Evolutionary conservation across 768 basidiomycete species (phyloP).

Genomic region (Kwoniella mangroviensis): DNA sequence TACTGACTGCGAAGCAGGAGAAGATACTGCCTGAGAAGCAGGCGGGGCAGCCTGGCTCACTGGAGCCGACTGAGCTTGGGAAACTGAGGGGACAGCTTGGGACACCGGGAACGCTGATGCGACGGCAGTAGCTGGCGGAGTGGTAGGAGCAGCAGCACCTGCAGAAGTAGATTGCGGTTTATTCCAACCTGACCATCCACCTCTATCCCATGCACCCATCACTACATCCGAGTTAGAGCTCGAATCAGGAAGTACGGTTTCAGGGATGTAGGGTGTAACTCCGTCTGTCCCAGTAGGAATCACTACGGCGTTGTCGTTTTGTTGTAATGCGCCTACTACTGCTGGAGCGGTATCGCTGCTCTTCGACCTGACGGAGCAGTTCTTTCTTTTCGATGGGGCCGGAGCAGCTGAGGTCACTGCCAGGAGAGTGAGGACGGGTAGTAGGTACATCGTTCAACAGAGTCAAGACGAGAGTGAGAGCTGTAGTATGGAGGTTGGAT

Average conservation of each 20-base stretch:
- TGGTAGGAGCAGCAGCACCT: neutral
- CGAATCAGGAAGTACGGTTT: neutral
- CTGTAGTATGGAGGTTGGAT: no score
- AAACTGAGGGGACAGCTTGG: no score
- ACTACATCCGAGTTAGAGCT: neutral
- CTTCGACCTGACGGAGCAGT: neutral
- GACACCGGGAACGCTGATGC: no score
- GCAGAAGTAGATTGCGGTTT: neutral
- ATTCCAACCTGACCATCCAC: neutral
- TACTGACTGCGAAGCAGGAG: neutral
- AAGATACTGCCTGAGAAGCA: neutral
- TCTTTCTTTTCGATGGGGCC: neutral
- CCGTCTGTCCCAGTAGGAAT: neutral
- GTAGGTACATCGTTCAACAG: neutral
- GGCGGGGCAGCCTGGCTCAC: neutral
- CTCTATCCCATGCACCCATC: slow-evolving; percentile 1
- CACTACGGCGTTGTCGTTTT: neutral
- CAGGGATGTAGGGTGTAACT: neutral
- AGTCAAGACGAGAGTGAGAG: no score
- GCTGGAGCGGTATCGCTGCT: neutral
- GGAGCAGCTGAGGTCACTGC: slow-evolving; percentile 13
- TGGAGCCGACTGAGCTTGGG: no score
- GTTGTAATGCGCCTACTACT: neutral
- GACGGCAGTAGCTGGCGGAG: neutral
- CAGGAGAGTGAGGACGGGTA: slow-evolving; percentile 22